Base-by-base conservation (phyloP, 2,329 filamentous ascomycete species). In the Clarireedia hainanense region DNA sequence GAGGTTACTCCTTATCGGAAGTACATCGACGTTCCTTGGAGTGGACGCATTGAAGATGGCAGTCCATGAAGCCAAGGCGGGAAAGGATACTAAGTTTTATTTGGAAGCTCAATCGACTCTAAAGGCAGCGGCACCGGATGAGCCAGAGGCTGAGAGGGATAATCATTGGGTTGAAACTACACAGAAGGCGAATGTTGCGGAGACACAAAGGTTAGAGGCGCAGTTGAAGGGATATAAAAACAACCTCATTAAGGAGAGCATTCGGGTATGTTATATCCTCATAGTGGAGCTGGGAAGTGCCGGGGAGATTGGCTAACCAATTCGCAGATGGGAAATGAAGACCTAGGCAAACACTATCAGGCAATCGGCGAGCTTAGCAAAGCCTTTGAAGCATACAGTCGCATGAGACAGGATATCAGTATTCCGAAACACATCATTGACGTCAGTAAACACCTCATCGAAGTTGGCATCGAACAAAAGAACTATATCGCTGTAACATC, bases 161-260 rank as follows among this genome's bases (percentile, higher is more conserved):
- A 74, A 77, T 23, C 74, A 75, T n/a, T 97, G 92, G 92, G 79
- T 86, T n/a, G 79, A 86, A 6, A 76, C 74, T 57, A 86, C 80
- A 39, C 81, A 84, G 23, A 81, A 81, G 60, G 74, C 79, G 51
- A 89, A 91, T 64, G 81, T 81, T 63, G 73, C 75, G 1, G 87
- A 95, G 70, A 85, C 85, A 0, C 77, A 83, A 55, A 81, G 87
- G n/a, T 76, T 97, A 55, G 90, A 96, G 68, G 75, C 80, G 15
- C 90, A 97, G 71, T 76, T 99, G 20, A 91, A 91, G 70, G 86
- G 86, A 1, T 97, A 97, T 72, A 96, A 94, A 73, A 96, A 96
- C 69, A 99, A 97, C 66, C 74, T 97, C 45, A 91, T 99, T 65
- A 96, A 96, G 70, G 94, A 99, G 74, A 96, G 91, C 74, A 96